Conservation (phyloP, 768 basidiomycete species). For the Russula earlei region DNA sequence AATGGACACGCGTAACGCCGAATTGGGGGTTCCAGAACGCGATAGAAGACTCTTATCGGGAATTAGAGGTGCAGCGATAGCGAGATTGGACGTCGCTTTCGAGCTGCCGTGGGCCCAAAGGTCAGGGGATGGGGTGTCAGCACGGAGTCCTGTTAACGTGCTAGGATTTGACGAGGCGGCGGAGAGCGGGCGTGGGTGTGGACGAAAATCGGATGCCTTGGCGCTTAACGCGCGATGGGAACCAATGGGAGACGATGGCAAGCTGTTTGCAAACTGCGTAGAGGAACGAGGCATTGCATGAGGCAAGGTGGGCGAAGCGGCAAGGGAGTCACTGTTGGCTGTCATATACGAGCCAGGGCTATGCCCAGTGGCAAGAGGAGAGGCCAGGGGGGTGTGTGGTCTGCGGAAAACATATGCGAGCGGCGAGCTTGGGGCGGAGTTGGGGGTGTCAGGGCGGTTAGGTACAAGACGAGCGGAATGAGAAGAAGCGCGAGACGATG, state of each 20-base stretch:
- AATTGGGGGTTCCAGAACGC: conserved; percentile 59
- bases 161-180: conserved; percentile 57
- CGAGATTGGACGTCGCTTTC: conserved; percentile 72
- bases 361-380: conserved; percentile 58
- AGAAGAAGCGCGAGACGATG: conserved; percentile 70
- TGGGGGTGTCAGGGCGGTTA: conserved; percentile 67
- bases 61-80: conserved; percentile 83
- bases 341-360: conserved; percentile 48
- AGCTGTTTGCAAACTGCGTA: conserved; percentile 66
- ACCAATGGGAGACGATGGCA: conserved; percentile 75
- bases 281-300: conserved; percentile 47
- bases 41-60: conserved; percentile 50
- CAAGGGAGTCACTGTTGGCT: conserved; percentile 42
- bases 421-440: conserved; percentile 67
- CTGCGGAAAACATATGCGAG: conserved; percentile 64
- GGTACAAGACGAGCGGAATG: conserved; percentile 53
- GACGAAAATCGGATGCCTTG: conserved; percentile 84
- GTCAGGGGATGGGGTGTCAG: conserved; percentile 84
- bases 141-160: conserved; percentile 41
- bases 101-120: conserved; percentile 71
- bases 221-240: conserved; percentile 83
- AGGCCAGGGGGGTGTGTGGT: conserved; percentile 71
- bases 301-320: conserved; percentile 57
- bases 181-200: conserved; percentile 70
- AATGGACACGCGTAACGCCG: conserved; percentile 54